Evolutionary conservation across 2,329 filamentous ascomycete genomes (phyloP).

Genomic region (Exserohilum turcica): DNA sequence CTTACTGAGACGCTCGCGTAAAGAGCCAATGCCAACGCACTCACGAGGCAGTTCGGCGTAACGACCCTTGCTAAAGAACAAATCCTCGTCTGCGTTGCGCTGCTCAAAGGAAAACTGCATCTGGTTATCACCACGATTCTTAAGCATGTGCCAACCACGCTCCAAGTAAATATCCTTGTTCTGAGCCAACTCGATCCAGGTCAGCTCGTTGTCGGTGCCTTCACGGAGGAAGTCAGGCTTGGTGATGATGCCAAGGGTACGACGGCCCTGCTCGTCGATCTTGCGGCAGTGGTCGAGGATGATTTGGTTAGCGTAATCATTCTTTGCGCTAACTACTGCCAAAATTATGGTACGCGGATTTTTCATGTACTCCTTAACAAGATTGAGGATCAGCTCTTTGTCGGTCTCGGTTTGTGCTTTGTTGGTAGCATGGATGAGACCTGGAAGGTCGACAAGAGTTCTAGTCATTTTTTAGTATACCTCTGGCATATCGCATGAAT

Average conservation of each 20-base stretch:
- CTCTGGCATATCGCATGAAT: slow-evolving; percentile 20
- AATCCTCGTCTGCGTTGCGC: slow-evolving; percentile 47
- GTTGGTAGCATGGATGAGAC: slow-evolving; percentile 48
- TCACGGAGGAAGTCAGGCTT: slow-evolving; percentile 57
- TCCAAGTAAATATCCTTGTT: slow-evolving; percentile 50
- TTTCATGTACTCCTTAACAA: slow-evolving; percentile 36
- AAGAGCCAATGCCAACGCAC: slow-evolving; percentile 54
- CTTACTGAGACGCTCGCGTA: slow-evolving; percentile 58
- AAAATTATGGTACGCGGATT: slow-evolving; percentile 40
- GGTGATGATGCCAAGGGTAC: slow-evolving; percentile 64
- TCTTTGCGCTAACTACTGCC: slow-evolving; percentile 47
- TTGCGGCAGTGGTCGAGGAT: slow-evolving; percentile 57
- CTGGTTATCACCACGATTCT: slow-evolving; percentile 52
- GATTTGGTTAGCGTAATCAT: slow-evolving; percentile 61
- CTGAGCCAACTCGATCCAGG: slow-evolving; percentile 48
- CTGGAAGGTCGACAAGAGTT: slow-evolving; percentile 55
- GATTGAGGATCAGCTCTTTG: slow-evolving; percentile 25
- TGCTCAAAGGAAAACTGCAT: slow-evolving; percentile 45
- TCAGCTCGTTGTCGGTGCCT: slow-evolving; percentile 52
- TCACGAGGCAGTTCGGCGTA: slow-evolving; percentile 35
- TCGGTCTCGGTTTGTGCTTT: slow-evolving; percentile 31
- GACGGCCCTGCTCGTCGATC: slow-evolving; percentile 53
- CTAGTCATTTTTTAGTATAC: slow-evolving; percentile 25
- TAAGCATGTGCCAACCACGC: slow-evolving; percentile 62
- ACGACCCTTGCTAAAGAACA: slow-evolving; percentile 43